Conservation (phyloP, 1,139 yeast species). For the Lodderomyces margitis region DNA sequence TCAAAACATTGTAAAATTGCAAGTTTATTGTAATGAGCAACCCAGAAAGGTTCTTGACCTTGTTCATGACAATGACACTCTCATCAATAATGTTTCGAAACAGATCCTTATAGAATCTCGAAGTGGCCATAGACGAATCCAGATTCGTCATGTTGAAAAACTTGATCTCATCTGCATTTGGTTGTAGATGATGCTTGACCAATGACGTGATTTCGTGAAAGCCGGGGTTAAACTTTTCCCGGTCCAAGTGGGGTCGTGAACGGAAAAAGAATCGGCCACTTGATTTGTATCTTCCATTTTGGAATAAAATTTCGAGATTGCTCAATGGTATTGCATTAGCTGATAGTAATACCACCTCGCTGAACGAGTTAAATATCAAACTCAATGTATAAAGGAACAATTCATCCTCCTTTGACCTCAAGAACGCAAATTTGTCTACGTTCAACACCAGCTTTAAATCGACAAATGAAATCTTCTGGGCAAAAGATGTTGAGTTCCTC, state of each 20-base stretch:
- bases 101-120: not conserved
- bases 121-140: not conserved
- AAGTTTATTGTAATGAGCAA: constrained; percentile 27
- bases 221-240: constrained; percentile 26
- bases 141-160: constrained; percentile 20
- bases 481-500: constrained; percentile 12
- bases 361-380: constrained; percentile 32
- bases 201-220: constrained; percentile 31
- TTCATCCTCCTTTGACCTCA: not conserved
- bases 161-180: constrained; percentile 20
- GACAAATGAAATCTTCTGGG: constrained; percentile 10
- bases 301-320: constrained; percentile 19
- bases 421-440: not conserved
- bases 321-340: constrained; percentile 28
- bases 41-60: constrained; percentile 27
- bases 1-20: constrained; percentile 25
- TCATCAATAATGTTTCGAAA: constrained; percentile 30
- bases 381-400: constrained; percentile 17
- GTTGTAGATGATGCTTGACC: constrained; percentile 24
- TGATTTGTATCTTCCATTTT: constrained; percentile 19
- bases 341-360: constrained; percentile 27
- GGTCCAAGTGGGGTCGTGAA: constrained; percentile 21
- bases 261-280: constrained; percentile 32
- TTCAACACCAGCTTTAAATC: constrained; percentile 2
- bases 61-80: constrained; percentile 28